Evolutionary conservation across 2,329 filamentous ascomycete genomes (phyloP).

Genomic region (Sclerotinia borealis): DNA sequence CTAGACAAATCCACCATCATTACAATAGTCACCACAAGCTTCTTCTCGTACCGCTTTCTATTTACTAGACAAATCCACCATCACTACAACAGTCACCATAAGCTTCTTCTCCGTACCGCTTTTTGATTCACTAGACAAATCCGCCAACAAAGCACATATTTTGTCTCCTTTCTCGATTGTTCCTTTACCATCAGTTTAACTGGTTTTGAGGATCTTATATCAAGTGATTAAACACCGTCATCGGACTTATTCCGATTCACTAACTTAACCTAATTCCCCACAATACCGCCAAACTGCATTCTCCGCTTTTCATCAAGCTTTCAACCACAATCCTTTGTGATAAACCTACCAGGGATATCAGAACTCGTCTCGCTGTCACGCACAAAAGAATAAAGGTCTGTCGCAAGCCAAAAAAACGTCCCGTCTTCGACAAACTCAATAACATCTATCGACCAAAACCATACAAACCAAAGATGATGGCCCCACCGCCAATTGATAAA

Average conservation of each 20-base stretch:
- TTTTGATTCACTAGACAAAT: not conserved
- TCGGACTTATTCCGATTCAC: constrained; percentile 17
- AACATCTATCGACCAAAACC: constrained; percentile 41
- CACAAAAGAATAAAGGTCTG: constrained; percentile 31
- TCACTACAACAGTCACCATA: too few species aligned
- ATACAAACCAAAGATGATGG: constrained; percentile 43
- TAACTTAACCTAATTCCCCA: constrained; percentile 1
- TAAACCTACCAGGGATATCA: constrained; percentile 31
- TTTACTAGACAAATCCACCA: not conserved
- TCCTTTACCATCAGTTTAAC: not conserved
- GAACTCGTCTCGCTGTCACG: constrained; percentile 28
- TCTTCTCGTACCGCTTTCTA: not conserved
- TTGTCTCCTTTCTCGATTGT: not conserved
- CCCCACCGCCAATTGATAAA: constrained; percentile 29
- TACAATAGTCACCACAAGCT: too few species aligned
- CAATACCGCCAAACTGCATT: constrained; percentile 61
- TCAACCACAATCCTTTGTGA: constrained; percentile 39
- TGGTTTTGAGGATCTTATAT: not conserved
- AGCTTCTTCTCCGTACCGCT: not conserved
- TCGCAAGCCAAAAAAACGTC: constrained; percentile 36
- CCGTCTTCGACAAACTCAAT: constrained; percentile 37
- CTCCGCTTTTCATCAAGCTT: constrained; percentile 60
- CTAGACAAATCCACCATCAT: not conserved
- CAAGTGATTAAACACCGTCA: constrained; percentile 1
- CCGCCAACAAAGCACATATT: not conserved